Evolutionary conservation across 345 rosid genomes (phyloP).

Genomic region (Corchorus olitorius): DNA sequence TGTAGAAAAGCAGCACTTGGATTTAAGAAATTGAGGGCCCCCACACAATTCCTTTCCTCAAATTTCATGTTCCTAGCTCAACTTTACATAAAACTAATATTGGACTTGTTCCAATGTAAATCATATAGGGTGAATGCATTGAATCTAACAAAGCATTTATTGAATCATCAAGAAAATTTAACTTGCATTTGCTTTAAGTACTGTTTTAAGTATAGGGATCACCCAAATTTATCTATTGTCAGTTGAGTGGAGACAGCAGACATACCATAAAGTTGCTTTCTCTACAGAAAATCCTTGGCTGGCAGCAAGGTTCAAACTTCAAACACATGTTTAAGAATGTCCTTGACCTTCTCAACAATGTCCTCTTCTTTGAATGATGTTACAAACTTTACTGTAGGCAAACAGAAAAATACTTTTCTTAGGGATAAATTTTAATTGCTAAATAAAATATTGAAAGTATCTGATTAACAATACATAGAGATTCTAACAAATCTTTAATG

Average conservation of each 20-base stretch:
- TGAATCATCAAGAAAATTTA: neutral
- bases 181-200: neutral
- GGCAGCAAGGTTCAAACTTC: slow-evolving; percentile 36
- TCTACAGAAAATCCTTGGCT: slow-evolving; percentile 5
- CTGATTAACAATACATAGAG: neutral
- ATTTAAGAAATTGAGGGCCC: slow-evolving; percentile 10
- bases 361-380: slow-evolving; percentile 61
- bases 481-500: neutral
- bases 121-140: neutral
- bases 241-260: slow-evolving; percentile 15
- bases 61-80: neutral
- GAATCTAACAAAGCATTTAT: neutral
- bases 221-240: neutral
- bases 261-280: slow-evolving; percentile 8
- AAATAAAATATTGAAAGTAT: neutral
- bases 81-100: neutral
- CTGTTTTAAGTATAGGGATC: neutral
- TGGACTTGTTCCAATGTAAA: neutral
- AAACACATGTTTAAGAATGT: slow-evolving; percentile 68
- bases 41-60: neutral
- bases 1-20: neutral
- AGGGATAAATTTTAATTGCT: neutral
- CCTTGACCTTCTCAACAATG: slow-evolving; percentile 44
- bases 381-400: slow-evolving; percentile 60
- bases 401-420: slow-evolving; percentile 9